Base-by-base conservation (phyloP, 2,329 filamentous ascomycete species). In the Phoma sp. region DNA sequence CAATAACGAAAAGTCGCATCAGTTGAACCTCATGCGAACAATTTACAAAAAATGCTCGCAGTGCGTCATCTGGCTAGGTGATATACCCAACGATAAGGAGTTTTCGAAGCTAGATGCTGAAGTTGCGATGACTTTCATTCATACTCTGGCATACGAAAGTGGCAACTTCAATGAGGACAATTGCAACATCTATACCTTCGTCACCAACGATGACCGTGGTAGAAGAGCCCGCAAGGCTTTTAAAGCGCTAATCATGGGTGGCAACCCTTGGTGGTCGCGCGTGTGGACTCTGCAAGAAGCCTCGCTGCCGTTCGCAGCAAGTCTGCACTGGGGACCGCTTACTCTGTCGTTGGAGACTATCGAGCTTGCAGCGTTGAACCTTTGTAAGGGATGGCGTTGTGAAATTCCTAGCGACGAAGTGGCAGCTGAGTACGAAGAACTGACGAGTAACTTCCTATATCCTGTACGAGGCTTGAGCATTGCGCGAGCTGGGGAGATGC, bases 1-100 rank as follows among this genome's bases (percentile, higher is more conserved):
- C 24, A 44, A 51, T 12, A 37, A 55, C 24, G 69, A 73, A 45
- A 63, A 65, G 31, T 56, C 52, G 10, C 52, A 19, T 2, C 68
- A 71, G 44, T 68, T 73, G 12, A 32, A 53, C 8, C 41, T 70
- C 32, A 73, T 71, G 70, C 48, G 64, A 25, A 49, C 60, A 15
- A 73, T 73, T 13, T 72, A 71, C 40, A 47, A 31, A n/a, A 21
- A 43, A 17, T 61, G 63, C 43, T 46, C 51, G 4, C 43, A 39
- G 15, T 67, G 67, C 43, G 49, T 72, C 6, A 55, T 67, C 12
- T 70, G 67, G 68, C 57, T 69, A 4, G 64, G 69, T 6, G 67
- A 67, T 8, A 53, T 66, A 21, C 17, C 29, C 2, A 43, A 55
- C 10, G 40, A 25, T 40, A 24, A 46, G 1, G 43, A 25, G 10